A percentile compares a stretch with the other conserved stretches of the same genome.
These are phyloP conservation scores for Podosphaera fusca DNA, from an alignment of 2,329 filamentous ascomycete species.

Conservation along the genomic window DNA sequence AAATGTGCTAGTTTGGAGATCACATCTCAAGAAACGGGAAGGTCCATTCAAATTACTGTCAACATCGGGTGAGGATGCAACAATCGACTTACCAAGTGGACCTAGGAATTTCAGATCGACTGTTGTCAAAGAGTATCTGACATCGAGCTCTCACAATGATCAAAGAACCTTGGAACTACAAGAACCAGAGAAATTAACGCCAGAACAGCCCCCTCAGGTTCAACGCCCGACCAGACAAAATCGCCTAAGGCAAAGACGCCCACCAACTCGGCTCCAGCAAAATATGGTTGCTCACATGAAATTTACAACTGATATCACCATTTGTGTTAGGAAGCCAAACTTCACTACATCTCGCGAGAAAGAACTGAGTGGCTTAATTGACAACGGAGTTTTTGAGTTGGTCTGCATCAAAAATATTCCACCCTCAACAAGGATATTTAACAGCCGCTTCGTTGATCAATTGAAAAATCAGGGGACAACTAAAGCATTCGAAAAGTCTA, in stretches of 20 bases:
- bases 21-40: conserved; percentile 1
- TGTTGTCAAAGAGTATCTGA: background rate
- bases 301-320: no score
- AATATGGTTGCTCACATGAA: no score
- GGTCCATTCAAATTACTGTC: conserved; percentile 1
- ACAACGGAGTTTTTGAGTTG: background rate
- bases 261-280: no score
- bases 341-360: background rate
- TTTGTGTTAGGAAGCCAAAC: no score
- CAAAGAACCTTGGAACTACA: no score
- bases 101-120: background rate
- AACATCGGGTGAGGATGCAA: background rate
- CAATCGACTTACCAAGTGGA: background rate
- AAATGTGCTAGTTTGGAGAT: conserved; percentile 2
- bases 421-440: conserved; percentile 1
- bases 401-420: background rate
- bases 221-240: background rate
- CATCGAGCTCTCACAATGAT: no score
- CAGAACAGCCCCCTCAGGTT: background rate
- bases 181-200: no score
- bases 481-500: conserved; percentile 1
- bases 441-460: conserved; percentile 4
- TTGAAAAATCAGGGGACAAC: conserved; percentile 3
- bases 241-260: no score
- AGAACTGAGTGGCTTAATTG: conserved; percentile 1